Percentiles rank a stretch among this genome's conserved stretches.
Evolutionary conservation across 2,329 filamentous ascomycete species (phyloP).

Genomic region (Coleophoma eucalyptorum): DNA sequence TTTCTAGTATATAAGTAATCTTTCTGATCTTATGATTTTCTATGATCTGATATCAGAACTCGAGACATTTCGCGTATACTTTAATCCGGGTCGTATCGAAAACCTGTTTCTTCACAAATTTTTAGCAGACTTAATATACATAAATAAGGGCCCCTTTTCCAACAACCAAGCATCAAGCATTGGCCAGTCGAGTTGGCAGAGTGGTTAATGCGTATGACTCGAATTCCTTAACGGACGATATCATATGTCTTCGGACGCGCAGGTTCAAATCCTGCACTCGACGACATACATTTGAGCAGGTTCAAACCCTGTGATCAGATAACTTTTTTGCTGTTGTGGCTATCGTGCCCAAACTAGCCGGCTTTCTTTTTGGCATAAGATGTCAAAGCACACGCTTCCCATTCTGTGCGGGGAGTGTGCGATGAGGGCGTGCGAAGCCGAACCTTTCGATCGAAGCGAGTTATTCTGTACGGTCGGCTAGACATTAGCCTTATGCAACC

Average conservation of each 20-base stretch:
- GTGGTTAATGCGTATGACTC: conserved; percentile 2
- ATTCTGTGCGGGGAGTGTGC: too few species aligned
- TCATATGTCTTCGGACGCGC: conserved; percentile 1
- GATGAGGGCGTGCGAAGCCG: not conserved
- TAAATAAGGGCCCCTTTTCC: not conserved
- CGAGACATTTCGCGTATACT: not conserved
- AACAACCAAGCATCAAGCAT: not conserved
- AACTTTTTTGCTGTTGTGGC: not conserved
- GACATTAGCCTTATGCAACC: too few species aligned
- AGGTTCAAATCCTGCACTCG: conserved; percentile 3
- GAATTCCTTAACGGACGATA: not conserved
- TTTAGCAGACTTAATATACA: not conserved
- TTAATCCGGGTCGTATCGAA: not conserved
- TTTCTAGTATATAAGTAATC: too few species aligned
- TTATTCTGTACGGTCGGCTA: not conserved
- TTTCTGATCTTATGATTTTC: too few species aligned
- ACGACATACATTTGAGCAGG: not conserved
- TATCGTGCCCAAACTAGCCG: not conserved
- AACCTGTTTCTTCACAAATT: too few species aligned
- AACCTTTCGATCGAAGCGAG: not conserved
- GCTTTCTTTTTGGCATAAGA: not conserved
- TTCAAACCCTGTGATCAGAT: not conserved
- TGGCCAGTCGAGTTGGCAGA: conserved; percentile 1
- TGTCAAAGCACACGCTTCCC: not conserved
- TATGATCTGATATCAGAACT: too few species aligned